These are phyloP conservation scores for Backusella luteola DNA, from an alignment of 192 early-diverging fungal species.

Conservation along the genomic window DNA sequence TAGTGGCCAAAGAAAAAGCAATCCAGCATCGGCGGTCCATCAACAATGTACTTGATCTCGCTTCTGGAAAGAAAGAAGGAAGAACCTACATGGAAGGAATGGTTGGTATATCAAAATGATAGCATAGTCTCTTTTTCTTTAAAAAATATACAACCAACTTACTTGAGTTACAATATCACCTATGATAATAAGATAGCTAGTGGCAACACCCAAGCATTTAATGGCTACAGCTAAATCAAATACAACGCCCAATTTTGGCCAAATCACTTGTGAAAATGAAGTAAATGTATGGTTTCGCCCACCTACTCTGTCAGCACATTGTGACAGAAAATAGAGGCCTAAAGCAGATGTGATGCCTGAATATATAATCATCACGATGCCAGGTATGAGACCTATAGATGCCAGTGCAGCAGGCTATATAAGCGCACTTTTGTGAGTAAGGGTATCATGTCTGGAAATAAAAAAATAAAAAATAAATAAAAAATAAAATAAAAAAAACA, in stretches of 20 bases:
- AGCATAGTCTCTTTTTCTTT: neutral
- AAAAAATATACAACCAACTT: neutral
- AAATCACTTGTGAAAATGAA: slow-evolving; percentile 88
- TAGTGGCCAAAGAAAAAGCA: slow-evolving; percentile 60
- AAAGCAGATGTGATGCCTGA: slow-evolving; percentile 71
- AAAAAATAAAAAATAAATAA: neutral
- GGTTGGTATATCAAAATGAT: neutral
- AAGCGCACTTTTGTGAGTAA: neutral
- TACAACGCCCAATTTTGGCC: slow-evolving; percentile 80
- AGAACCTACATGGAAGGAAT: neutral
- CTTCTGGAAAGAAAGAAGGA: slow-evolving; percentile 6
- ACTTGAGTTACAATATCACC: slow-evolving; percentile 89
- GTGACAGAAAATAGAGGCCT: slow-evolving; percentile 84
- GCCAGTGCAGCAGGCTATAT: slow-evolving; percentile 80
- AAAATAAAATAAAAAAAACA: too few species aligned
- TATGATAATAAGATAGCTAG: slow-evolving; percentile 94
- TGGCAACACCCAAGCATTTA: slow-evolving; percentile 97
- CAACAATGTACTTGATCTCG: slow-evolving; percentile 29
- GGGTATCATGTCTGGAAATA: neutral
- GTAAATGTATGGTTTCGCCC: slow-evolving; percentile 88
- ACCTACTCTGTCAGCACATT: slow-evolving; percentile 68
- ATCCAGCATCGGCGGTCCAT: slow-evolving; percentile 82
- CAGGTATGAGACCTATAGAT: slow-evolving; percentile 77
- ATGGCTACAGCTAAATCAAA: slow-evolving; percentile 96
- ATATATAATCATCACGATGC: slow-evolving; percentile 77